A percentile compares a stretch with the other conserved stretches of the same genome.
Conservation (phyloP, 768 basidiomycete species). For the Paxillus rubicundulus region DNA sequence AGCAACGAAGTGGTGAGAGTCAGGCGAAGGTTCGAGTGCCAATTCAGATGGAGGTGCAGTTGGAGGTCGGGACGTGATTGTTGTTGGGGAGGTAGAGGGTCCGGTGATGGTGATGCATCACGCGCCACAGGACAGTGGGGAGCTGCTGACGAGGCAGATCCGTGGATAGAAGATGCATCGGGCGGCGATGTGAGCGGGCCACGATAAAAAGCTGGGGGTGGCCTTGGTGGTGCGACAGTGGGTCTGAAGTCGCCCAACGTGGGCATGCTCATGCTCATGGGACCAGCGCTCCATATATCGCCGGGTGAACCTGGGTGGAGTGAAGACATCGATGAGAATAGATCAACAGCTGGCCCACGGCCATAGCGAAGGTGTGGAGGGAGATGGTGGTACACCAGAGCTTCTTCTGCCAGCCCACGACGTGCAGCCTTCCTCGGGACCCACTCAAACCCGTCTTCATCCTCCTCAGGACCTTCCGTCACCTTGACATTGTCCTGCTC, state of each 20-base stretch:
- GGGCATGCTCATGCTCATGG: constrained; percentile 32
- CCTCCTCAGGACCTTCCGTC: constrained; percentile 55
- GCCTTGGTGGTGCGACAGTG: constrained; percentile 25
- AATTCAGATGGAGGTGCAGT: constrained; percentile 79
- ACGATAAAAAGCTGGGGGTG: constrained; percentile 28
- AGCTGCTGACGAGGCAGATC: constrained; percentile 13
- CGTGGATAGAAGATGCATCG: constrained; percentile 13
- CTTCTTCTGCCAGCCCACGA: constrained; percentile 47
- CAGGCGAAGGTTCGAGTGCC: constrained; percentile 86
- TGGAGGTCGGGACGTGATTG: constrained; percentile 66
- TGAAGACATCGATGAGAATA: constrained; percentile 55
- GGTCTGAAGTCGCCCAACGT: constrained; percentile 39
- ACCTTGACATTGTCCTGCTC: constrained; percentile 42
- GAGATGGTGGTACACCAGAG: constrained; percentile 64
- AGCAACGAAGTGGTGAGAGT: constrained; percentile 89
- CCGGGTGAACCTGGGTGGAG: constrained; percentile 37
- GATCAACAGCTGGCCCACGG: constrained; percentile 52
- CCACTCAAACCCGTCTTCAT: constrained; percentile 83
- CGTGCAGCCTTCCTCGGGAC: constrained; percentile 64
- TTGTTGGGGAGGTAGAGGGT: constrained; percentile 16
- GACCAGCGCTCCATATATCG: constrained; percentile 43
- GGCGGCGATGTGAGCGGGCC: constrained; percentile 33
- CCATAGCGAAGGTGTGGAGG: constrained; percentile 74
- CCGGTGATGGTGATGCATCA: constrained; percentile 12
- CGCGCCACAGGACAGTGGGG: constrained; percentile 16